These are phyloP conservation scores for Annona cherimola DNA, from an alignment of 164 flowering plant species.

Conservation along the genomic window DNA sequence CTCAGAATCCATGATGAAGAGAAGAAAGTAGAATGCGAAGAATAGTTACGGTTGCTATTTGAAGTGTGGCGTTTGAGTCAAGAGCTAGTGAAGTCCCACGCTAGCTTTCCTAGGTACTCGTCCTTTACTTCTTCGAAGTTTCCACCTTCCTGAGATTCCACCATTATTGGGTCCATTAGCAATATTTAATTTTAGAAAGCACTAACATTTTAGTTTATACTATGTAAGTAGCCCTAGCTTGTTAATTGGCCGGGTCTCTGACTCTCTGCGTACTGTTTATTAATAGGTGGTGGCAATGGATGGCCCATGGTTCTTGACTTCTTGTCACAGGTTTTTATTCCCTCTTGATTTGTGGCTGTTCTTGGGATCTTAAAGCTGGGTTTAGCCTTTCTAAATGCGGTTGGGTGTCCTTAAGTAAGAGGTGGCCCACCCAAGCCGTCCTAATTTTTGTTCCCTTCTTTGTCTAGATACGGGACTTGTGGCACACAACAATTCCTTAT, in stretches of 20 bases:
- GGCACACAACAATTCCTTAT: neutral
- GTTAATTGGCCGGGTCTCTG: neutral
- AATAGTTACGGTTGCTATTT: neutral
- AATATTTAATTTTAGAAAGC: slow-evolving; percentile 2
- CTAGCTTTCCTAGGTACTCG: slow-evolving; percentile 3
- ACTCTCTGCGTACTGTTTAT: neutral
- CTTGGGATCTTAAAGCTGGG: neutral
- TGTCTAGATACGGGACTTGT: slow-evolving; percentile 13
- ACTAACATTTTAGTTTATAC: neutral
- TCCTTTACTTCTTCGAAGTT: slow-evolving; percentile 14
- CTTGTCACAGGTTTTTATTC: slow-evolving; percentile 3
- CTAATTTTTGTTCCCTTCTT: slow-evolving; percentile 17
- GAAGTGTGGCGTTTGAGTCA: slow-evolving; percentile 2
- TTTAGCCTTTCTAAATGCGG: slow-evolving; percentile 12
- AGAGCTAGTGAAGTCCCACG: slow-evolving; percentile 3
- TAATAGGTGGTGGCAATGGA: neutral
- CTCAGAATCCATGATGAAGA: neutral
- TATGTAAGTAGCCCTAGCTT: neutral
- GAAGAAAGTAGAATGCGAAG: neutral
- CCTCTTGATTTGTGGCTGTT: neutral
- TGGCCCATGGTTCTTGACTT: slow-evolving; percentile 15
- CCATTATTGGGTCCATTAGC: slow-evolving; percentile 9
- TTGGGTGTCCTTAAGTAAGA: slow-evolving; percentile 6
- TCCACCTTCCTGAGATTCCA: slow-evolving; percentile 13
- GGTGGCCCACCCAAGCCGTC: slow-evolving; percentile 7